Base-by-base conservation (phyloP, 345 rosid genomes). In the Salix exigua region DNA sequence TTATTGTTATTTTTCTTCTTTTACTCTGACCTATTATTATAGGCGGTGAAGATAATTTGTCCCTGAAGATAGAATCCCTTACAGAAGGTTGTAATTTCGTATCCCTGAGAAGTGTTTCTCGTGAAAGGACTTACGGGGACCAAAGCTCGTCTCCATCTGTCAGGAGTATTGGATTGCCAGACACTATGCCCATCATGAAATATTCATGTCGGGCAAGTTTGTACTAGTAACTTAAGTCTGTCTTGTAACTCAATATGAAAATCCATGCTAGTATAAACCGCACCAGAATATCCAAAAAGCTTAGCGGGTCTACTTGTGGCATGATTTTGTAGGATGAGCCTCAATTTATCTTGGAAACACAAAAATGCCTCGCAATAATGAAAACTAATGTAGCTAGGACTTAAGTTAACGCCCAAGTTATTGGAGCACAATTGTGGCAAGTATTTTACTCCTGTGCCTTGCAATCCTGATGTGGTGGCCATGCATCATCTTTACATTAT, bases 161-260 rank as follows among this genome's bases (percentile, higher is more conserved):
- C 79, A 77, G 80, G 75, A 78, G 77, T 51, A 68, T 42, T 73
- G 83, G 79, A 72, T 75, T 83, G 53, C 64, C 73, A 37, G 89
- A 81, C 82, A 77, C 74, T 75, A 68, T 55, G 42, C 68, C 77
- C 28, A 17, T 31, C 53, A 40, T 72, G 61, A 83, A 81, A 73
- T 84, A 82, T 72, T 83, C 86, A 7, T 89, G 92, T 77, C 87
- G 89, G 91, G 94, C 84, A 83, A 83, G 82, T 78, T 60, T 73
- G 21, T 28, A 10, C 17, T 51, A 51, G 8, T 18, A 9, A 38
- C 53, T 62, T 50, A 12, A 40, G 2, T 40, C 79, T 46, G 60
- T 50, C 37, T 25, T 46, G 0, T 51, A 40, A 53, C 26, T 64
- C 17, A 5, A 50, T 50, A 21, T 46, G 53, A 40, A 42, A 35